These are phyloP conservation scores for Leccinum arenicola DNA, from an alignment of 768 basidiomycete genomes.

Conservation along the genomic window DNA sequence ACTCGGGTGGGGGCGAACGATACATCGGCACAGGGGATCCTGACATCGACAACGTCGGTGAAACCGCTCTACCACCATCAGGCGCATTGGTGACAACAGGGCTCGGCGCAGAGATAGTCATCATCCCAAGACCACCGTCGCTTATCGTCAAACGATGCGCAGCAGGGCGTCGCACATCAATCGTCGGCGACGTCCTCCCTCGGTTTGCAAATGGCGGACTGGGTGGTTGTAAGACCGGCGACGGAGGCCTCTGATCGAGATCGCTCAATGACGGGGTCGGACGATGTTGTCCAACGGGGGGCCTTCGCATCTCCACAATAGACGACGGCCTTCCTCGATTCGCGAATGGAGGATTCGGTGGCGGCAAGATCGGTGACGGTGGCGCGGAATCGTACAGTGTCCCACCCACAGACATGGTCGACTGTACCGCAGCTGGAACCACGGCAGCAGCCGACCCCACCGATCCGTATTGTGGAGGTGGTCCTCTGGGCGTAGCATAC, in stretches of 20 bases:
- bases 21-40: conserved; percentile 1
- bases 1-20: conserved; percentile 44
- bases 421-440: not conserved
- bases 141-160: conserved; percentile 1
- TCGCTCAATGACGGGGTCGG: not conserved
- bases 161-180: conserved; percentile 7
- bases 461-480: conserved; percentile 10
- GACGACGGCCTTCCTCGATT: conserved; percentile 23
- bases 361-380: conserved; percentile 29
- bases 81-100: not conserved
- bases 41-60: not conserved
- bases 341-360: conserved; percentile 40
- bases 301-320: conserved; percentile 7
- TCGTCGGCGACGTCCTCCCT: conserved; percentile 7
- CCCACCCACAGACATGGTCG: conserved; percentile 3
- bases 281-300: conserved; percentile 1
- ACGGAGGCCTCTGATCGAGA: no score
- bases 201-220: conserved; percentile 40
- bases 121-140: conserved; percentile 3
- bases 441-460: not conserved
- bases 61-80: not conserved
- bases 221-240: conserved; percentile 18
- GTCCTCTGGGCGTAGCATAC: conserved; percentile 17
- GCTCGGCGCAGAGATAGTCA: conserved; percentile 9
- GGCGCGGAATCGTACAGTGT: conserved; percentile 20